Evolutionary conservation across 2,329 filamentous ascomycete genomes (phyloP), one percentile per base, ranked within the genome.

Genomic region (Colletotrichum tabaci): DNA sequence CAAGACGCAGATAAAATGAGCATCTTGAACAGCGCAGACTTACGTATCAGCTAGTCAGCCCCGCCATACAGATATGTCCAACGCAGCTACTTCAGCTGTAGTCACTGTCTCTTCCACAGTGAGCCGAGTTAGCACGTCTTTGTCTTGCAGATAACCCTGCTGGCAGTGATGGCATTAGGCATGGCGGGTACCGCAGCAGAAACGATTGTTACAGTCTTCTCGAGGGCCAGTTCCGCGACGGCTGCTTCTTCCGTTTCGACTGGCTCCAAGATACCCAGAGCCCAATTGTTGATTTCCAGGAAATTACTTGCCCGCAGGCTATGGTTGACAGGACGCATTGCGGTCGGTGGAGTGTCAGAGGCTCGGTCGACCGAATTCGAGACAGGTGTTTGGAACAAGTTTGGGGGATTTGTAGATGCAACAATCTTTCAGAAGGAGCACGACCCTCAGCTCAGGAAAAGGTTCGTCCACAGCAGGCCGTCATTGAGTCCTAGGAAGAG

Each of bases 181-280:
- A 91, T 79, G 90, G 89, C 61, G 89, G 89, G 62, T 82, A 90
- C 73, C 80, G 81, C 16, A 84, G 83, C 58, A 82, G 85, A 66
- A 80, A 80, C 61, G 83, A 87, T 30, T 91, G 89, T 80, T 80
- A 84, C 71, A 76, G 78, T 61, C 87, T 90, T 79, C 89, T 89
- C 1, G 80, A 77, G 38, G 80, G 82, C 42, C 52, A 55, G 26
- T 82, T 91, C 58, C 86, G 88, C 81, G 82, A 80, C 8, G 89
- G 89, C 16, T 91, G 89, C 81, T 82, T 86, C 77, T 92, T 89
- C 87, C 87, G 89, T 72, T 91, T 90, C 76, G 87, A 90, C 82
- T 91, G 89, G 89, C 90, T 91, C 80, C 77, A 83, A 74, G 85
- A 86, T 73, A 84, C 88, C 56, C 87, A 90, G 77, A 90, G 90